Base-by-base conservation (phyloP, 257 asterid genomes). In the Handroanthus guayacan region DNA sequence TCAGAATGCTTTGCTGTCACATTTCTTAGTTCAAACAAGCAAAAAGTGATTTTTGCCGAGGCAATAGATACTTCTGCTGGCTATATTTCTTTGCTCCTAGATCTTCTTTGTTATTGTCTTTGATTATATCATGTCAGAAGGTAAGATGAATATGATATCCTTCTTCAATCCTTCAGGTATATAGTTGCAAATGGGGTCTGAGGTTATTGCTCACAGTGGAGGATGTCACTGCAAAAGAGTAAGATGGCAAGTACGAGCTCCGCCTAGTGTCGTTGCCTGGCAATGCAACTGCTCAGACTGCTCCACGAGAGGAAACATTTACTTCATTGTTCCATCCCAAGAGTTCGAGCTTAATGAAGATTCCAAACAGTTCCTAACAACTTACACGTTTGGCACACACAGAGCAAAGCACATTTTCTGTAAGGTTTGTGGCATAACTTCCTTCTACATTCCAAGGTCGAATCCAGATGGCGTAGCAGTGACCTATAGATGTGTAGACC, bases 171-270 rank as follows among this genome's bases (percentile, higher is more conserved):
- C 39, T 37, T 36, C 79, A 68, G 78, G 43, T 43, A 57, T 61
- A 66, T 20, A 34, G 62, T 20, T 43, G 31, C 1, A 3, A 67
- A 88, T 87, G 96, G 91, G 81, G 45, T 5, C 89, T 0, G 79
- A 84, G 77, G 48, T 82, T 65, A 52, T 86, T n/a, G 43, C 72
- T 51, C 98, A 94, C 79, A 67, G 73, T 9, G 99, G 99, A 39
- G 97, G 99, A 75, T 94, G 99, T 70, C 97, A 94, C 79, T 94
- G 97, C 86, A 88, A 76, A 67, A 80, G 77, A 4, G 89, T 94
- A 6, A 82, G 93, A 74, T 92, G 97, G 99, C 74, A 44, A 75
- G 97, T 85, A 2, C 79, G 57, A 63, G 99, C 95, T 14, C 86
- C 93, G 13, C 50, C 84, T 13, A 86, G 92, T 6, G 78, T 92